phyloP scores from a whole-genome alignment of 1,139 yeast genomes.

The Taiozyma onychis region DNA sequence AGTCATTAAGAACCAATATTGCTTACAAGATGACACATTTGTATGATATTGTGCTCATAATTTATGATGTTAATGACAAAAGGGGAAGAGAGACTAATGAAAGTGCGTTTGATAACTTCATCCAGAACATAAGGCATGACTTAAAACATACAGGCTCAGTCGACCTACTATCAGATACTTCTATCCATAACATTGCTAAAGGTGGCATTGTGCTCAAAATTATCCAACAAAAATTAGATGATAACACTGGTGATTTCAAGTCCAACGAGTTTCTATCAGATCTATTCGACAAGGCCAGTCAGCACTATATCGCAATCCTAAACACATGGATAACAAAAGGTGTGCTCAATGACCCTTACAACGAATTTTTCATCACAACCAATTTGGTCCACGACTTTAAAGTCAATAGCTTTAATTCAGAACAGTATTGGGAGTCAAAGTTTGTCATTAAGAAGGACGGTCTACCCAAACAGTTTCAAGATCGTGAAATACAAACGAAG shows the following conservation, averaged over 20 bases:
- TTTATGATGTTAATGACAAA: constrained; percentile 37
- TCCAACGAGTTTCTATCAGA: constrained; percentile 46
- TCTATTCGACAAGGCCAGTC: constrained; percentile 55
- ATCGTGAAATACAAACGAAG: constrained; percentile 52
- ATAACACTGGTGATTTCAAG: constrained; percentile 60
- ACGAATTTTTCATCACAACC: constrained; percentile 70
- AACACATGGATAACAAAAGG: constrained; percentile 79
- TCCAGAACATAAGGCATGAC: constrained; percentile 39
- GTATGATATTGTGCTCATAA: constrained; percentile 46
- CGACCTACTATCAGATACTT: constrained; percentile 46
- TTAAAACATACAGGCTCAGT: constrained; percentile 36
- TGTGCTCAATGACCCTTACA: constrained; percentile 66
- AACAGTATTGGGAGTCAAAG: constrained; percentile 84
- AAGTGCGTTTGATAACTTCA: constrained; percentile 28
- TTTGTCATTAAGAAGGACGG: constrained; percentile 75
- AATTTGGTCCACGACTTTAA: constrained; percentile 27
- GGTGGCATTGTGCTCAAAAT: constrained; percentile 64
- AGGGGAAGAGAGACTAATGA: constrained; percentile 23
- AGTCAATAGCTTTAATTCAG: constrained; percentile 47
- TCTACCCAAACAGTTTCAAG: constrained; percentile 57
- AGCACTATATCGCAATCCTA: constrained; percentile 62
- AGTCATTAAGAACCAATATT: constrained; percentile 29
- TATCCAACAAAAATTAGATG: constrained; percentile 51
- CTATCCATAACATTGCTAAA: constrained; percentile 51
- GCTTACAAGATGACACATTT: constrained; percentile 45